A percentile compares a stretch with the other conserved stretches of the same genome.
Conservation (phyloP, 176 grass and related monocot genomes). For the Oryza coarctata region DNA sequence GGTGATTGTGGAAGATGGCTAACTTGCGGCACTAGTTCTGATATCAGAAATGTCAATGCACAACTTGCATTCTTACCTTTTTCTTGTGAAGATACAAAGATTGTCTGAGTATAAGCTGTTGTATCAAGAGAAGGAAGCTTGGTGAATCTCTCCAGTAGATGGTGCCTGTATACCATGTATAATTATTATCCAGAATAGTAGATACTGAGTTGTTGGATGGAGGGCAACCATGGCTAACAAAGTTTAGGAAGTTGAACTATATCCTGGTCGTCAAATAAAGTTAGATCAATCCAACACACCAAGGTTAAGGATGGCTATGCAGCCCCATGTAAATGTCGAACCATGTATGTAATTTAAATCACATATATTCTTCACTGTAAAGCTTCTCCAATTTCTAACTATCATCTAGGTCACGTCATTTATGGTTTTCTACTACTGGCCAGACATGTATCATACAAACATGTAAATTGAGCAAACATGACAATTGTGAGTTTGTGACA, state of each 20-base stretch:
- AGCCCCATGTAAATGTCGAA: neutral
- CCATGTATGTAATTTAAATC: constrained; percentile 7
- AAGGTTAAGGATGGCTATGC: constrained; percentile 21
- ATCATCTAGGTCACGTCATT: neutral
- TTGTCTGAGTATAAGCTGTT: constrained; percentile 13
- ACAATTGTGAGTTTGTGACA: neutral
- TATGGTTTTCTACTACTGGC: neutral
- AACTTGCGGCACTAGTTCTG: constrained; percentile 14
- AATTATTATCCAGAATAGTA: constrained; percentile 24
- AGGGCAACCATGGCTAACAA: constrained; percentile 1
- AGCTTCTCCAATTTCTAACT: neutral
- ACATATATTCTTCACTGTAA: neutral
- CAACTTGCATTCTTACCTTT: neutral
- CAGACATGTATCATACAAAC: neutral
- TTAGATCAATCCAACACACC: neutral
- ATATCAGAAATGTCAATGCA: neutral
- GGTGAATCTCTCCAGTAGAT: neutral
- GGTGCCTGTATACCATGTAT: neutral
- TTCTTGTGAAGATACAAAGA: constrained; percentile 1
- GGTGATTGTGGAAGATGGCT: constrained; percentile 5
- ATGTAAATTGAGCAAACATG: neutral
- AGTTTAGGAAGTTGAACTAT: constrained; percentile 1
- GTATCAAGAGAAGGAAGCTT: neutral
- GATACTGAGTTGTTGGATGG: neutral
- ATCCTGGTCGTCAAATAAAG: constrained; percentile 9